These are phyloP conservation scores for Lunularia cruciata DNA, from an alignment of 225 moss, liverwort and hornwort species.

Conservation along the genomic window DNA sequence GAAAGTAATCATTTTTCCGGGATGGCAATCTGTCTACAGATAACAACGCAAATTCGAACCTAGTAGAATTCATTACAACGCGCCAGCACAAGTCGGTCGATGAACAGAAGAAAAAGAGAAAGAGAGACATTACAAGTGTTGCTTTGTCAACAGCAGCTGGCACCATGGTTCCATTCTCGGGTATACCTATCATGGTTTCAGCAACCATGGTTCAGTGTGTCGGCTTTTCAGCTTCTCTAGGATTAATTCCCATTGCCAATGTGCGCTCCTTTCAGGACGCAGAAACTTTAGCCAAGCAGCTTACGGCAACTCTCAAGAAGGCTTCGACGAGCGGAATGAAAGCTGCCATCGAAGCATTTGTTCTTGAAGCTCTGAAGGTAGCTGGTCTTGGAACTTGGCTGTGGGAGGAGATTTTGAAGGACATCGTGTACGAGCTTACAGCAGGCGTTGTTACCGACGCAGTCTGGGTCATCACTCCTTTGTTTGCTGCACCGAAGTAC, in stretches of 20 bases:
- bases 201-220: constrained; percentile 55
- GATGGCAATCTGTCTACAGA: constrained; percentile 16
- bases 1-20: too few species aligned
- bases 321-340: constrained; percentile 34
- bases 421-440: constrained; percentile 32
- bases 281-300: constrained; percentile 35
- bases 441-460: constrained; percentile 34
- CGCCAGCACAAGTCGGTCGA: constrained; percentile 31
- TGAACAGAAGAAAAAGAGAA: constrained; percentile 41
- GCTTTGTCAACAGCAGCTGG: constrained; percentile 31
- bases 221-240: constrained; percentile 38
- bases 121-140: constrained; percentile 46
- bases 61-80: constrained; percentile 42
- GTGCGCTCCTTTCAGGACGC: constrained; percentile 40
- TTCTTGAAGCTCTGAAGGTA: constrained; percentile 36
- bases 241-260: constrained; percentile 50
- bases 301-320: constrained; percentile 38
- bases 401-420: constrained; percentile 45
- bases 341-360: constrained; percentile 47
- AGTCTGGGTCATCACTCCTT: constrained; percentile 45
- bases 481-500: constrained; percentile 46
- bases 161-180: constrained; percentile 47
- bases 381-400: constrained; percentile 37
- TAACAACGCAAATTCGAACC: constrained; percentile 9
- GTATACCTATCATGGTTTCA: constrained; percentile 52